These are phyloP conservation scores for Ophioceras dolichostomum DNA, from an alignment of 2,329 filamentous ascomycete genomes.

Conservation along the genomic window DNA sequence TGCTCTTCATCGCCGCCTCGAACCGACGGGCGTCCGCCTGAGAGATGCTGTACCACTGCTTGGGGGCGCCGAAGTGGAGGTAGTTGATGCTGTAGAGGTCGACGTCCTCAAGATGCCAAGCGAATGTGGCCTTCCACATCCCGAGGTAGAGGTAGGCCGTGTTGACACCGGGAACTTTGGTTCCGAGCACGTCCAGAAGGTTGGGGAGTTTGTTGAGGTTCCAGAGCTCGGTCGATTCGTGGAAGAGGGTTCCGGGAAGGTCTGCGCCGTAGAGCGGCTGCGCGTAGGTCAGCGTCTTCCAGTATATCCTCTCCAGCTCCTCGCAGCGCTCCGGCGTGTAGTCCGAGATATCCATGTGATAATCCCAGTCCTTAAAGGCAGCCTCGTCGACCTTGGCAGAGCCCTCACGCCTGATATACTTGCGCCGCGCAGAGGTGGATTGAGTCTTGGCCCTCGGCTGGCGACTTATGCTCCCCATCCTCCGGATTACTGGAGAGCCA, in stretches of 20 bases:
- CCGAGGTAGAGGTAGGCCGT: conserved; percentile 95
- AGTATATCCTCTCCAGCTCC: conserved; percentile 88
- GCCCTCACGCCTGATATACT: conserved; percentile 70
- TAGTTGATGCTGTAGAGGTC: conserved; percentile 99
- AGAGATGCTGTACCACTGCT: conserved; percentile 99
- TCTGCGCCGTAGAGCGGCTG: conserved; percentile 93
- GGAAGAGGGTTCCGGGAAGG: conserved; percentile 89
- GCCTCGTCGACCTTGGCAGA: conserved; percentile 77
- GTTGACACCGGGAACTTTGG: conserved; percentile 94
- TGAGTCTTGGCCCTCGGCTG: conserved; percentile 48
- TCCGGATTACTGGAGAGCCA: conserved; percentile 14
- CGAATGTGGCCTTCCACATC: conserved; percentile 99
- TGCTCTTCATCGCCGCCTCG: conserved; percentile 86
- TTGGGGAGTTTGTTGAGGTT: conserved; percentile 94
- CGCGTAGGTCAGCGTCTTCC: conserved; percentile 94
- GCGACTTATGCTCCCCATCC: conserved; percentile 33
- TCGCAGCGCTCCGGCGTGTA: conserved; percentile 87
- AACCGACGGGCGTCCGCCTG: conserved; percentile 89
- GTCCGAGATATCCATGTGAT: conserved; percentile 75
- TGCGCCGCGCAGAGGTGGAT: conserved; percentile 75
- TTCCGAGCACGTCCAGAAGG: conserved; percentile 82
- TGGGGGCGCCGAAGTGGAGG: conserved; percentile 94
- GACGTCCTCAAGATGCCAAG: conserved; percentile 97
- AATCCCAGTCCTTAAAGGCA: conserved; percentile 84
- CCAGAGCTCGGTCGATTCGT: conserved; percentile 74